A percentile compares a stretch with the other conserved stretches of the same genome.
These are phyloP conservation scores for Fusarium multiceps DNA, from an alignment of 2,329 filamentous ascomycete genomes.

Conservation along the genomic window DNA sequence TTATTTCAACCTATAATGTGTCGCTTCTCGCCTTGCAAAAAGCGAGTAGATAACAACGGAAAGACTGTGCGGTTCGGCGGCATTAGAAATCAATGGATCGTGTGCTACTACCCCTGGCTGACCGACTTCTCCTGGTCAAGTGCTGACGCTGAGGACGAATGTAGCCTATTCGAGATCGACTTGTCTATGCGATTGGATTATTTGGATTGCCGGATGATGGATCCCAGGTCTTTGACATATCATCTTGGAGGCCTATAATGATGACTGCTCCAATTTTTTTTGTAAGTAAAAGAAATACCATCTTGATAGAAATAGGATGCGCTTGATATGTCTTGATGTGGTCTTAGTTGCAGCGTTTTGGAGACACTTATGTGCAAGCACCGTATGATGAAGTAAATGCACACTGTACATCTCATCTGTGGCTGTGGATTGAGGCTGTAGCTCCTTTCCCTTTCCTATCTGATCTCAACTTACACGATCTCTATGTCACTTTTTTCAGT, in stretches of 20 bases:
- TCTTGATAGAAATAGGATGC: neutral
- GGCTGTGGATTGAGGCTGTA: constrained; percentile 21
- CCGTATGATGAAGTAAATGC: rapidly evolving
- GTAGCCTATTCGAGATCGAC: neutral
- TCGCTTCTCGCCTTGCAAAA: neutral
- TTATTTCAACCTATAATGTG: neutral
- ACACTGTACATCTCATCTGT: constrained; percentile 18
- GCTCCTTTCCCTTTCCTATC: neutral
- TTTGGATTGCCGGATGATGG: neutral
- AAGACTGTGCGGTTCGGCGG: neutral
- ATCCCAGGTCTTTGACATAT: neutral
- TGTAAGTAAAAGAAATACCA: neutral
- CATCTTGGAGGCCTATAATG: neutral
- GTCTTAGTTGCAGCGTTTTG: neutral
- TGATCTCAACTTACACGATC: constrained; percentile 21
- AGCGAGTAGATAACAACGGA: neutral
- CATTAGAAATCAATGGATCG: neutral
- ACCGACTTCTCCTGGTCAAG: neutral
- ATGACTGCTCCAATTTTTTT: neutral
- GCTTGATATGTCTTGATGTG: neutral
- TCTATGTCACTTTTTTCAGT: neutral
- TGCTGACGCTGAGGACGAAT: constrained; percentile 1
- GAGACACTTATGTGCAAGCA: neutral
- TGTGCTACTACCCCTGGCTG: constrained; percentile 2
- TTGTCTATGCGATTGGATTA: neutral